Conservation (phyloP, 495 filamentous ascomycete species). For the Collariella sp. region DNA sequence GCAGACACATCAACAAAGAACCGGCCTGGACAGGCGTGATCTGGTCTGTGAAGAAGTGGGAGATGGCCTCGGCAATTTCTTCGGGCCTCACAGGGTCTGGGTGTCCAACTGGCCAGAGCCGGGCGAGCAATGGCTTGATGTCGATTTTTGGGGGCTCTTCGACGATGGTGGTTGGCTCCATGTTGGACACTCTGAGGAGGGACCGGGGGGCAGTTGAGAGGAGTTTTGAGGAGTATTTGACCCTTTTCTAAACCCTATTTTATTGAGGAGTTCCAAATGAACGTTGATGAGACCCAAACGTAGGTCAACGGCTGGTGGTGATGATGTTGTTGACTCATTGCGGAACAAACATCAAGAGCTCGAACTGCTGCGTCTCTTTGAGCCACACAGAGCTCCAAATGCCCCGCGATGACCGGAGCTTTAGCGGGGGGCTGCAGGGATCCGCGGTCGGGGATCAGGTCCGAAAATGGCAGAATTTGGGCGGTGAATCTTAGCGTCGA, state of each 20-base stretch:
- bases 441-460: not conserved
- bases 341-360: constrained; percentile 3
- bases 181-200: not conserved
- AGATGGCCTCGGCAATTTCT: constrained; percentile 80
- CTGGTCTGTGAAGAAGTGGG: constrained; percentile 77
- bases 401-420: constrained; percentile 17
- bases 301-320: not conserved
- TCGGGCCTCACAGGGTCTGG: constrained; percentile 55
- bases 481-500: constrained; percentile 17
- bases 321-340: constrained; percentile 24
- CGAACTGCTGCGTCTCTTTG: constrained; percentile 4
- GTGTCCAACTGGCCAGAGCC: constrained; percentile 53
- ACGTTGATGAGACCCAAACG: not conserved
- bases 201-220: not conserved
- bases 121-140: constrained; percentile 72
- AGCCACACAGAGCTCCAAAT: not conserved
- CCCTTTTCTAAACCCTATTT: not conserved
- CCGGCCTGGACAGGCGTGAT: constrained; percentile 76
- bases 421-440: constrained; percentile 21
- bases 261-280: not conserved
- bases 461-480: constrained; percentile 17
- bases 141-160: constrained; percentile 40
- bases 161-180: not conserved
- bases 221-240: not conserved
- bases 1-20: constrained; percentile 75